phyloP scores from a whole-genome alignment of 257 asterid genomes.

The Hygrophila difformis region DNA sequence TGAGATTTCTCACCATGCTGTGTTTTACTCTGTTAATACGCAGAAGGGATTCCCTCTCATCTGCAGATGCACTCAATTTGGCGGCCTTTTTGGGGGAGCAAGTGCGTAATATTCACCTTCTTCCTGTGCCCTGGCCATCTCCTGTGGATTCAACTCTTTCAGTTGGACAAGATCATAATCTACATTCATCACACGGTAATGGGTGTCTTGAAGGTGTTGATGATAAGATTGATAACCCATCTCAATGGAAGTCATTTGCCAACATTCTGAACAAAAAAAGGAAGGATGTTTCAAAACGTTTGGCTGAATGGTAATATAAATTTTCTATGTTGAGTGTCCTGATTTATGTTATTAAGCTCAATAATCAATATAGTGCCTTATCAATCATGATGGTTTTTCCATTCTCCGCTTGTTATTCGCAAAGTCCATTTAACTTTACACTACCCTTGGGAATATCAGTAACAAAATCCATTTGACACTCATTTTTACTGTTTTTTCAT shows the following conservation, averaged over 20 bases:
- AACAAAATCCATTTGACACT: too few species aligned
- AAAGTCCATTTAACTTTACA: too few species aligned
- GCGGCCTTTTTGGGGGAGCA: conserved; percentile 93
- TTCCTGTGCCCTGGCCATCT: conserved; percentile 72
- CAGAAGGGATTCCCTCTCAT: conserved; percentile 74
- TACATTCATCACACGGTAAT: conserved; percentile 27
- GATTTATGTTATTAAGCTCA: conserved; percentile 1
- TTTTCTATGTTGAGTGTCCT: conserved; percentile 7
- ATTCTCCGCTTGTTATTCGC: too few species aligned
- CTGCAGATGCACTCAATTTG: conserved; percentile 49
- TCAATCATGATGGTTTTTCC: conserved; percentile 4
- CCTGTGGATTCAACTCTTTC: conserved; percentile 20
- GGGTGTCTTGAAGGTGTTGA: conserved; percentile 25
- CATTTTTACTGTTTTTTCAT: conserved; percentile 15
- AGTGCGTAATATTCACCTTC: conserved; percentile 62
- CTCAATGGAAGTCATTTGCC: conserved; percentile 45
- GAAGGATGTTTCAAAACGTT: conserved; percentile 41
- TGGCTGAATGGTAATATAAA: conserved; percentile 64
- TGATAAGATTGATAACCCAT: conserved; percentile 32
- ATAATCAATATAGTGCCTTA: too few species aligned
- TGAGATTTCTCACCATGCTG: conserved; percentile 7
- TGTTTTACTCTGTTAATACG: conserved; percentile 23
- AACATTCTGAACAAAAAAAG: conserved; percentile 58
- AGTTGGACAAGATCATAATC: conserved; percentile 25
- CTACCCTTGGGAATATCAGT: too few species aligned